A percentile compares a stretch with the other conserved stretches of the same genome.
Evolutionary conservation across 225 moss, liverwort and hornwort species (phyloP).

Genomic region (Neckera pumila): DNA sequence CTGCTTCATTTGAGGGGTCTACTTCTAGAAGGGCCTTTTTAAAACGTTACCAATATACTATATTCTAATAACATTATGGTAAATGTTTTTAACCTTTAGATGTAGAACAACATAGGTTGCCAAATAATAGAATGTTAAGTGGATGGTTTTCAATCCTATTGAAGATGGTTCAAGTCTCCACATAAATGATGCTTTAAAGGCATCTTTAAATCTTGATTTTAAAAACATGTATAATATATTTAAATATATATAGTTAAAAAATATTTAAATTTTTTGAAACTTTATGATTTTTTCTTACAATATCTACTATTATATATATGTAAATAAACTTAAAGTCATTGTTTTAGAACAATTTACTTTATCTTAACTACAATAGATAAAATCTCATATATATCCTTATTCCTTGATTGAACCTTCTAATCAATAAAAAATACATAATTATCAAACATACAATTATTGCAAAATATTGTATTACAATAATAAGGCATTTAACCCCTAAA

Average conservation of each 20-base stretch:
- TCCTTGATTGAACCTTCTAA: background rate
- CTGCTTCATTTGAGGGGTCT: too few relatives aligned
- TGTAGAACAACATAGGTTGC: background rate
- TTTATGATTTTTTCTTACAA: background rate
- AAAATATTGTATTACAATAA: background rate
- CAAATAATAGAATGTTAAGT: background rate
- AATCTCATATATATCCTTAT: background rate
- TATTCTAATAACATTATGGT: background rate
- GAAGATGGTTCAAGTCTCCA: background rate
- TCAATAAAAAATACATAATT: background rate
- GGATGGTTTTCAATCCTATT: background rate
- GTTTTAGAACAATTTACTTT: too few relatives aligned
- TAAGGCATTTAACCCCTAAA: background rate
- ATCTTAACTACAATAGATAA: background rate
- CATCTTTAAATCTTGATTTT: background rate
- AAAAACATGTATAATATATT: background rate
- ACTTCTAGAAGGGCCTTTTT: too few relatives aligned
- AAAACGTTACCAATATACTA: background rate
- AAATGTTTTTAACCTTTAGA: background rate
- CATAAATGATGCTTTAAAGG: background rate
- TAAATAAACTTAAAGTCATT: too few relatives aligned
- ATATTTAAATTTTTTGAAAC: background rate
- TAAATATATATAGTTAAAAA: background rate
- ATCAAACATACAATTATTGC: background rate
- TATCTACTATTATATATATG: too few relatives aligned